Conservation (phyloP, 202 grass and related monocot genomes). For the Carex sylvatica region DNA sequence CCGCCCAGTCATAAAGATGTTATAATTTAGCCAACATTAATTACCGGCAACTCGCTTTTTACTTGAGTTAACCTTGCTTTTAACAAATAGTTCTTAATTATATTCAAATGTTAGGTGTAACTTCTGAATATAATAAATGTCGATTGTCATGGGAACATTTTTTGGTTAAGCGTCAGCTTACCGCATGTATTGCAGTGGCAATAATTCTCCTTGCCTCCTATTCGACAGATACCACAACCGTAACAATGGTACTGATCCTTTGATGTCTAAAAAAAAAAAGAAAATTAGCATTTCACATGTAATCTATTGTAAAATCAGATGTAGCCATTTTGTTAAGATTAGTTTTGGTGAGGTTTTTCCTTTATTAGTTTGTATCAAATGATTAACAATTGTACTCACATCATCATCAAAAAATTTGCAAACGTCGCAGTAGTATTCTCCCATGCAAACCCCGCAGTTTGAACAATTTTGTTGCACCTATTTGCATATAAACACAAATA, state of each 20-base stretch:
- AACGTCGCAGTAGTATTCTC: slow-evolving; percentile 61
- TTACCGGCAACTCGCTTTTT: neutral
- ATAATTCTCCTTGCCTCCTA: slow-evolving; percentile 53
- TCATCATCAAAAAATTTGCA: slow-evolving; percentile 93
- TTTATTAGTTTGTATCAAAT: slow-evolving; percentile 2
- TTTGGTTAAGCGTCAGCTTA: neutral
- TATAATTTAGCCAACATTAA: neutral
- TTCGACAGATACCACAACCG: slow-evolving; percentile 89
- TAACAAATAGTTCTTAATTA: neutral
- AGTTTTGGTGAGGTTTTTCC: neutral
- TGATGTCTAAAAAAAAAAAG: slow-evolving; percentile 37
- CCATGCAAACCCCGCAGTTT: slow-evolving; percentile 67
- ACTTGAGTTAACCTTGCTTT: neutral
- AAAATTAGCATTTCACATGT: neutral
- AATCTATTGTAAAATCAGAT: neutral
- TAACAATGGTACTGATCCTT: slow-evolving; percentile 81
- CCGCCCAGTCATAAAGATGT: neutral
- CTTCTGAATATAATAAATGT: neutral
- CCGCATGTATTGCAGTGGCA: slow-evolving; percentile 69
- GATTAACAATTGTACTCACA: slow-evolving; percentile 32
- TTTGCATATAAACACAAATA: neutral
- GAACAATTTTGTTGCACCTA: slow-evolving; percentile 72
- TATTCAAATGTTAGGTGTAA: neutral
- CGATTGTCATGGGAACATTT: neutral
- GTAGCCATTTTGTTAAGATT: neutral